phyloP scores from a whole-genome alignment of 441 rosid species.

The Gossypium davidsonii region DNA sequence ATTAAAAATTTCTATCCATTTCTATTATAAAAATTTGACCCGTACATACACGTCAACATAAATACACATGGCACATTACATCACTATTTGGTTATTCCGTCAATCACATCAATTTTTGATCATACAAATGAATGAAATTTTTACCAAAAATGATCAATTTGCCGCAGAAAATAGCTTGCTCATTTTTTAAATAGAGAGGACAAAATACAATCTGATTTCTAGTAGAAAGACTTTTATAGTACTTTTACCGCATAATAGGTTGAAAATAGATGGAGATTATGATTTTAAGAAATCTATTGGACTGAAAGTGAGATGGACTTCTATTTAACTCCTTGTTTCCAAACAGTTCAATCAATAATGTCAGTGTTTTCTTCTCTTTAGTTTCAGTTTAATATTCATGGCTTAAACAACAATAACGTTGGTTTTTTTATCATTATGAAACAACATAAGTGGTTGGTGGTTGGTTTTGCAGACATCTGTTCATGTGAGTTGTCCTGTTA shows the following conservation, averaged over 20 bases:
- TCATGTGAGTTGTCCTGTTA: constrained; percentile 75
- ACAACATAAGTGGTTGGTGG: not conserved
- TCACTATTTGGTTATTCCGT: too few relatives aligned
- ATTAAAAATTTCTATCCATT: too few relatives aligned
- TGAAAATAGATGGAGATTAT: constrained; percentile 32
- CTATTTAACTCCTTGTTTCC: constrained; percentile 53
- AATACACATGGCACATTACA: too few relatives aligned
- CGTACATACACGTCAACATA: too few relatives aligned
- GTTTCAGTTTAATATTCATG: not conserved
- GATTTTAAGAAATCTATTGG: constrained; percentile 44
- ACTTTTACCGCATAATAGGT: constrained; percentile 1
- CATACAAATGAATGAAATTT: too few relatives aligned
- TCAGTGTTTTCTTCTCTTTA: constrained; percentile 17
- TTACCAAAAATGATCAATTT: too few relatives aligned
- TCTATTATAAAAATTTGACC: too few relatives aligned
- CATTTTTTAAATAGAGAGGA: too few relatives aligned
- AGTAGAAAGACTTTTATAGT: too few relatives aligned
- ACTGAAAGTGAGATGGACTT: constrained; percentile 56
- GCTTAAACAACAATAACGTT: not conserved
- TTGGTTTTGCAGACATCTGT: constrained; percentile 49
- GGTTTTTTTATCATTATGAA: not conserved
- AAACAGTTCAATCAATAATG: constrained; percentile 56
- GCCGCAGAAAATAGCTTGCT: too few relatives aligned
- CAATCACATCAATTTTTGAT: too few relatives aligned
- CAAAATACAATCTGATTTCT: too few relatives aligned